Conservation (phyloP, 495 filamentous ascomycete genomes). For the Aspergillus haitiensis region DNA sequence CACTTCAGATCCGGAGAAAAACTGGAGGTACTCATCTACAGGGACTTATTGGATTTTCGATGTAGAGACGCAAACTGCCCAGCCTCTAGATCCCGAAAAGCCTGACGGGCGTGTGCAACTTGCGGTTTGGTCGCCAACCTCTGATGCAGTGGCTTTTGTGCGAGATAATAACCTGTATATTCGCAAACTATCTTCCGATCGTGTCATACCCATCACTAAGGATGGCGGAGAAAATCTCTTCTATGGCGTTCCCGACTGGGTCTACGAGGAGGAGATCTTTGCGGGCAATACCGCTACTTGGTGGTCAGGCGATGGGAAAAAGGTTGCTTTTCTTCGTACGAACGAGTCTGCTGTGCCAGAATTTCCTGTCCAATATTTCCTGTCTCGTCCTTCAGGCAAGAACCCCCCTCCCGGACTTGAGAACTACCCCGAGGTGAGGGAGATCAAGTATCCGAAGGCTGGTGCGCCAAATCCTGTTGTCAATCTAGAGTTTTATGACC, state of each 20-base stretch:
- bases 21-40: slow-evolving; percentile 87
- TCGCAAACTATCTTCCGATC: slow-evolving; percentile 62
- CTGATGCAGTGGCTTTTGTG: slow-evolving; percentile 82
- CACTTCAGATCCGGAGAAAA: slow-evolving; percentile 63
- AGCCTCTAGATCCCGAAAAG: slow-evolving; percentile 73
- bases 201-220: slow-evolving; percentile 71
- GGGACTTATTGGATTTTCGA: slow-evolving; percentile 93
- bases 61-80: slow-evolving; percentile 73
- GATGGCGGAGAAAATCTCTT: slow-evolving; percentile 87
- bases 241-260: slow-evolving; percentile 98
- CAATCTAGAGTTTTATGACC: slow-evolving; percentile 83
- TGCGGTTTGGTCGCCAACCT: slow-evolving; percentile 85
- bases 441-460: slow-evolving; percentile 97
- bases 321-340: slow-evolving; percentile 85
- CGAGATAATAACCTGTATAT: slow-evolving; percentile 85
- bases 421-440: slow-evolving; percentile 82
- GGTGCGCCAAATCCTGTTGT: slow-evolving; percentile 92
- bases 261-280: slow-evolving; percentile 97
- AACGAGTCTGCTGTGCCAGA: slow-evolving; percentile 91
- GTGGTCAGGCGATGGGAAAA: slow-evolving; percentile 89
- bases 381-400: slow-evolving; percentile 81
- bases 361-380: slow-evolving; percentile 91
- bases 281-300: slow-evolving; percentile 78
- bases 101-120: slow-evolving; percentile 72
- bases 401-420: slow-evolving; percentile 71